Base-by-base conservation (phyloP, 371 early-diverging fungal genomes). In the Hamiltosporidium tvaerminnensis region DNA sequence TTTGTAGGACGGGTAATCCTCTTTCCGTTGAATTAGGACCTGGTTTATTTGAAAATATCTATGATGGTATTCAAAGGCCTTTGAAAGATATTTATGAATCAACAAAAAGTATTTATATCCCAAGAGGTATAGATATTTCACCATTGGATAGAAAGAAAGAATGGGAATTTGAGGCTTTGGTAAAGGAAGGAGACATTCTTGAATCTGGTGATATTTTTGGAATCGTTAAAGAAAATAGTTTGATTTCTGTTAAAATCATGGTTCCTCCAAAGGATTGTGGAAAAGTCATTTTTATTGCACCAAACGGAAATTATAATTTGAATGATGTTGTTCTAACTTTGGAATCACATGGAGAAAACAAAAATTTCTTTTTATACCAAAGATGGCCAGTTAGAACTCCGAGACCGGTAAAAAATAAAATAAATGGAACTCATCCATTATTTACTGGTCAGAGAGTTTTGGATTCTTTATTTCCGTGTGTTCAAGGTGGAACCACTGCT, bases 51-150 rank as follows among this genome's bases (percentile, higher is more conserved):
- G 84, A 85, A 68, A 96, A 93, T 82, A 96, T 96, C 66, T 98
- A 87, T 76, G 99, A 99, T 77, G 99, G 99, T 74, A 97, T 97
- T 76, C 99, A 99, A 79, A 86, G 99, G 65, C 99, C 99, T 36
- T 82, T 98, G 61, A 87, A 89, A 85, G 85, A 85, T 38, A 96
- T 98, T 78, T 89, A 89, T 75, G 87, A 90, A 56, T 72, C 80
- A 0, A 88, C 91, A 12, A 81, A 88, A 71, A 87, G 89, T 80
- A 95, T 98, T 76, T 98, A 92, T 77, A 97, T 98, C 75, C 97
- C 99, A 39, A 86, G 94, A 67, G 99, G 99, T 77, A 88, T 96
- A 67, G 83, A 87, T 66, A 91, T 93, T 7, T 87, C 92, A 48
- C 90, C 96, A 2, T 82, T 98, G 67, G 92, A 94, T 79, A 89